Evolutionary conservation across 1,284 basidiomycete species (phyloP).

Genomic region (Phellinidium pouzarii): DNA sequence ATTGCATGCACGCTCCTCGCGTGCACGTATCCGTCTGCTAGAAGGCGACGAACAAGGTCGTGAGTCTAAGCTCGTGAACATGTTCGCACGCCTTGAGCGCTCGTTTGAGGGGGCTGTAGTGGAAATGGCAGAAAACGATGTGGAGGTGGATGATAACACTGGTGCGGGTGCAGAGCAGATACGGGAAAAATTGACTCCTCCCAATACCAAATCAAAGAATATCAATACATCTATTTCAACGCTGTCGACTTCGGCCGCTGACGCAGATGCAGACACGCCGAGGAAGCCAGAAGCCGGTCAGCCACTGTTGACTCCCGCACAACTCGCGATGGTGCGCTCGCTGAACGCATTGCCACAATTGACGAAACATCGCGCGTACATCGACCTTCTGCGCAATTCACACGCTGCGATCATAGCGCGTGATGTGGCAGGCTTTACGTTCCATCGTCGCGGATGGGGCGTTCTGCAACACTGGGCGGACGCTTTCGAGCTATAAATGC

Average conservation of each 20-base stretch:
- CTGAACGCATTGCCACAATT: constrained; percentile 62
- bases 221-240: constrained; percentile 23
- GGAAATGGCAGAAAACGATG: constrained; percentile 14
- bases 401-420: constrained; percentile 66
- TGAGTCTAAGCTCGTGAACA: constrained; percentile 19
- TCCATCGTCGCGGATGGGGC: constrained; percentile 52
- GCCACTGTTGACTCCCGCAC: constrained; percentile 47
- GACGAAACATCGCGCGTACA: constrained; percentile 60
- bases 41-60: constrained; percentile 19
- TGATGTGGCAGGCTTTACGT: constrained; percentile 51
- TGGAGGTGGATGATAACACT: neutral
- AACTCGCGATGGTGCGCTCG: constrained; percentile 42
- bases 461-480: constrained; percentile 67
- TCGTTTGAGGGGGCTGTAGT: constrained; percentile 15
- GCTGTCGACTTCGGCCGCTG: neutral
- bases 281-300: constrained; percentile 24
- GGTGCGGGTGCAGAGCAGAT: neutral
- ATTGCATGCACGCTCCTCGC: constrained; percentile 22
- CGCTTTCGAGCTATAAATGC: constrained; percentile 40
- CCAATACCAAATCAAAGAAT: neutral
- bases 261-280: constrained; percentile 11
- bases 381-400: constrained; percentile 50
- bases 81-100: constrained; percentile 7
- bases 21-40: constrained; percentile 23
- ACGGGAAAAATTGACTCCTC: neutral